Base-by-base conservation (phyloP, 768 basidiomycete species). In the Amanita rubescens region DNA sequence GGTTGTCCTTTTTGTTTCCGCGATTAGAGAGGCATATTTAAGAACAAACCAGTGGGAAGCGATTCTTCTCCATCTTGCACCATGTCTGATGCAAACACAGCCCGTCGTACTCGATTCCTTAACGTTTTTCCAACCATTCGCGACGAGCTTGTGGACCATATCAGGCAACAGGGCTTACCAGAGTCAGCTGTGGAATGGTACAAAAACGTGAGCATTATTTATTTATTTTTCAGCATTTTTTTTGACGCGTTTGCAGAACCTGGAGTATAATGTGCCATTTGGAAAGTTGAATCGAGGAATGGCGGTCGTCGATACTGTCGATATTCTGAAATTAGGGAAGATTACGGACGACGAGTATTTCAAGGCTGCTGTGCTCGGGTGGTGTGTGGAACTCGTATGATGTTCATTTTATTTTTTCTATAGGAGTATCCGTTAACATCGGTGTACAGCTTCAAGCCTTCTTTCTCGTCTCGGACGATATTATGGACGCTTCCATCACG, bases 261-360 rank as follows among this genome's bases (percentile, higher is more conserved):
- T 98, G 53, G 81, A 94, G 59, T 88, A 93, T 75, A 98, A 97
- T 69, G 87, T 90, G n/a, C 94, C 94, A 0, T 90, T 92, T 38
- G 94, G 93, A 3, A 98, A 98, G 70, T 84, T 97, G 51, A 98
- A 96, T 70, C 84, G 95, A 33, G 94, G 95, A n/a, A 76, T 97
- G 72, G 93, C 92, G 10, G 94, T 96, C 61, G 87, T 94, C 43
- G 95, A 97, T 68, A 89, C 91, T 3, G 88, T 85, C 49, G 85
- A 91, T 70, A 94, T 97, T 65, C 69, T 98, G 56, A 82, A 85
- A 55, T 90, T 87, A 1, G 72, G 80, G 2, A 44, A 71, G 15
- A 69, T 95, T 57, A 75, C 75, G 0, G 90, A 93, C 0, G 82
- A 89, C 5, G 94, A 97, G 71, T 97, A 95, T 73, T 75, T 86